Conservation (phyloP, 441 rosid species). For the Erodium texanum region DNA sequence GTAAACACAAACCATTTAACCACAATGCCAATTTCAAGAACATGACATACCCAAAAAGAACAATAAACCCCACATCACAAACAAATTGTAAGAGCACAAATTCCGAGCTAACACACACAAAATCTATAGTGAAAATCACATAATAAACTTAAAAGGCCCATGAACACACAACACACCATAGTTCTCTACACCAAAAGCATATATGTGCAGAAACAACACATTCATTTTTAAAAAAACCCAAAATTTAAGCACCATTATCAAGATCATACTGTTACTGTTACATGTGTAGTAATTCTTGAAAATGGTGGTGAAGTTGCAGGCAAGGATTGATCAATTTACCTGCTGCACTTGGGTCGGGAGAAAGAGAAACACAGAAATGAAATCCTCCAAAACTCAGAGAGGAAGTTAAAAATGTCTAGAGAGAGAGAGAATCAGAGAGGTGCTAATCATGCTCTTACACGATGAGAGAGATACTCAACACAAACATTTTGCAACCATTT, state of each 20-base stretch:
- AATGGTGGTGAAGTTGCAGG: background rate
- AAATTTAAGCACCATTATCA: background rate
- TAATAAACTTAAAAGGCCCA: background rate
- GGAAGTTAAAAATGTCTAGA: background rate
- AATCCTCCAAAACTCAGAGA: background rate
- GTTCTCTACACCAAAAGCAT: background rate
- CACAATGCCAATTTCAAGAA: background rate
- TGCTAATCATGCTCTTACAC: background rate
- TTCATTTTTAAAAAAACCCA: background rate
- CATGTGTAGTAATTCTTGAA: background rate
- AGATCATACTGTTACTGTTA: background rate
- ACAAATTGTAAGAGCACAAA: background rate
- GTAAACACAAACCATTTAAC: background rate
- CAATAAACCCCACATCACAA: conserved; percentile 5
- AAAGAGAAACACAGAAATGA: background rate
- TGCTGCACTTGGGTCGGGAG: background rate
- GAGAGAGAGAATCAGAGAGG: background rate
- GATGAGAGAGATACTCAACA: background rate
- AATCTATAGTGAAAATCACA: background rate
- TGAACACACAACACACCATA: background rate
- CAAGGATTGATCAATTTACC: background rate
- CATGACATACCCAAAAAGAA: background rate
- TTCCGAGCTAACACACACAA: background rate
- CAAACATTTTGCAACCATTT: background rate
- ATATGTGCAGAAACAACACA: background rate